Base-by-base conservation (phyloP, 139 green algal species). In the Picochlorum sp. region DNA sequence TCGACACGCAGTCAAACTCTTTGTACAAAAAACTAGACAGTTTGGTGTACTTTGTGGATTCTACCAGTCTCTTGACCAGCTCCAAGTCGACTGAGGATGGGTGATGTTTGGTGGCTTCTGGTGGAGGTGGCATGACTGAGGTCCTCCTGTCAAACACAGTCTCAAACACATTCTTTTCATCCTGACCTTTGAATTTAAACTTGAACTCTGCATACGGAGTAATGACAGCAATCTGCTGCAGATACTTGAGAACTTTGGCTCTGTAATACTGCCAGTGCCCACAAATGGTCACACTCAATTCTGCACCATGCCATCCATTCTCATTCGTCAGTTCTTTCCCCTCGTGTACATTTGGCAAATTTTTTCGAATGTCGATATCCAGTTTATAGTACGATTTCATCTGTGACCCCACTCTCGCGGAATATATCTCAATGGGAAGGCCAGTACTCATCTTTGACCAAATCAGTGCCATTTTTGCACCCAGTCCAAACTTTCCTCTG, bases 401-500 rank as follows among this genome's bases (percentile, higher is more conserved):
- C 49, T 56, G 26, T 26, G 85, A 66, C 3, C 77, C 75, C 6
- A 20, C 21, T n/a, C 67, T 60, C 0, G 87, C 82, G 57, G 75
- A 88, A 30, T 49, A 61, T 59, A 98, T 83, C 66, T 90, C 75
- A 62, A 98, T 95, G 1, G 92, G 92, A 72, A 97, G 78, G 0
- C 90, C 91, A 1, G 91, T 97, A 57, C 82, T 93, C 89, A 97
- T 95, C 73, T 85, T 85, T 54, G 75, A 83, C 92, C 92, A 98
- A 65, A 98, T 98, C 10, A 98, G 81, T 34, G 88, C 90, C 92
- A 98, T 98, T 79, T 98, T 98, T 47, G 92, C 90, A 16, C 92
- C 92, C 38, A 98, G 81, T 3, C 92, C 92, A 83, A 97, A 98
- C 76, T 97, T 97, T 55, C 91, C 91, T 24, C 91, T 80, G 23